Base-by-base conservation (phyloP, 495 filamentous ascomycete species). In the Podospora didyma region DNA sequence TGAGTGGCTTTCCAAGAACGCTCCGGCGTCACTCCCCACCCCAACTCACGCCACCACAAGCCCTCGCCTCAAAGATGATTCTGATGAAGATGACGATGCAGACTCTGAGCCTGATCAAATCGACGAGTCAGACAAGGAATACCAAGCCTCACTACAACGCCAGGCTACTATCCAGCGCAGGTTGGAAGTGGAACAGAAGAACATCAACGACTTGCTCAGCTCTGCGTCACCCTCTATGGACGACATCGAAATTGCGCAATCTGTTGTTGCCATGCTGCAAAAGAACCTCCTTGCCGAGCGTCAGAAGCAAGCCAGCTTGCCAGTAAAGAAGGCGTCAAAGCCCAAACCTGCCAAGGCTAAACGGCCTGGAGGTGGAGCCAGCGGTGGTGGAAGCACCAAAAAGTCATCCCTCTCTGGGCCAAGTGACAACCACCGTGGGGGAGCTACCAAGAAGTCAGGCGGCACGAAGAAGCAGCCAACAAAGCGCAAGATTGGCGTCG, bases 1-100 rank as follows among this genome's bases (percentile, higher is more conserved):
- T 12, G 78, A 83, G 12, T 97, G 89, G 78, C 79, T 96, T 63
- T 82, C 86, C 12, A 79, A 84, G 45, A 85, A 96, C 63, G 80
- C 84, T 21, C 90, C 86, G 17, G 67, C 69, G 14, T 79, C 80
- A 37, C 79, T 70, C 23, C 44, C 69, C 42, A 44, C 49, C 20
- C 26, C 26, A 31, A 53, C 53, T 0, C 59, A 62, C 1, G 46
- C 58, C 22, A 56, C 46, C 17, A 23, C 50, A n/a, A 65, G 69
- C 45, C 66, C 74, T 54, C 67, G 68, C 51, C 44, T 64, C 73
- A 49, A 84, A 70, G 83, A 83, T 14, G 87, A 92, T 0, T 85
- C 88, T 77, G 58, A 86, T 72, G 42, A 75, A 23, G 76, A 77
- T 0, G n/a, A n/a, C n/a, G 73, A 71, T 3, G 64, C 65, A 34